Evolutionary conservation across 352 stramenopile genomes (phyloP).

Genomic region (Phytophthora brassicae): DNA sequence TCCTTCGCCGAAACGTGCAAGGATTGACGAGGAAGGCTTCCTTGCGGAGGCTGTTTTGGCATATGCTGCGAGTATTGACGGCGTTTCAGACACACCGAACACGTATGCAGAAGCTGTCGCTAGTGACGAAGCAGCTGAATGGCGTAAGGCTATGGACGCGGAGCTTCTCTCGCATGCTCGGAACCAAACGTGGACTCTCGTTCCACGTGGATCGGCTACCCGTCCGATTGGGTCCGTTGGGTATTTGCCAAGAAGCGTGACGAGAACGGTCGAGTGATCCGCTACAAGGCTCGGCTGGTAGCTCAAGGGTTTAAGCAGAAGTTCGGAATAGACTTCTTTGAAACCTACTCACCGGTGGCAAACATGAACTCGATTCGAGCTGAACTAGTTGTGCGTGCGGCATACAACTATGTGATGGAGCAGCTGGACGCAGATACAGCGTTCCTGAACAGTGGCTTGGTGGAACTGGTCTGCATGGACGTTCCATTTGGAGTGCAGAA

Average conservation of each 20-base stretch:
- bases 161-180: too few relatives aligned
- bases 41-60: constrained; percentile 11
- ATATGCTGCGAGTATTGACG: constrained; percentile 4
- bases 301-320: constrained; percentile 35
- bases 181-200: constrained; percentile 6
- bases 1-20: constrained; percentile 4
- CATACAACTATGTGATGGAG: constrained; percentile 11
- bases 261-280: constrained; percentile 25
- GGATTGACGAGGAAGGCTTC: constrained; percentile 10
- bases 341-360: constrained; percentile 27
- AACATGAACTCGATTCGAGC: constrained; percentile 41
- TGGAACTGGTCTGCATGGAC: too few relatives aligned
- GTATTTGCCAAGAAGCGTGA: constrained; percentile 40
- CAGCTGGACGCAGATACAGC: constrained; percentile 41
- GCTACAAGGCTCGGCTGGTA: constrained; percentile 39
- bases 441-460: too few relatives aligned
- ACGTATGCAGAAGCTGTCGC: constrained; percentile 11
- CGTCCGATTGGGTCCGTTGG: not conserved
- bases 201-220: not conserved
- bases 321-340: constrained; percentile 35
- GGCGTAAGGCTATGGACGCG: not conserved
- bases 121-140: too few relatives aligned
- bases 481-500: too few relatives aligned
- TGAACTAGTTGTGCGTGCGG: constrained; percentile 6
- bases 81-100: not conserved